Evolutionary conservation across 1,139 yeast genomes (phyloP).

Genomic region (Magnusiomyces paraingens): DNA sequence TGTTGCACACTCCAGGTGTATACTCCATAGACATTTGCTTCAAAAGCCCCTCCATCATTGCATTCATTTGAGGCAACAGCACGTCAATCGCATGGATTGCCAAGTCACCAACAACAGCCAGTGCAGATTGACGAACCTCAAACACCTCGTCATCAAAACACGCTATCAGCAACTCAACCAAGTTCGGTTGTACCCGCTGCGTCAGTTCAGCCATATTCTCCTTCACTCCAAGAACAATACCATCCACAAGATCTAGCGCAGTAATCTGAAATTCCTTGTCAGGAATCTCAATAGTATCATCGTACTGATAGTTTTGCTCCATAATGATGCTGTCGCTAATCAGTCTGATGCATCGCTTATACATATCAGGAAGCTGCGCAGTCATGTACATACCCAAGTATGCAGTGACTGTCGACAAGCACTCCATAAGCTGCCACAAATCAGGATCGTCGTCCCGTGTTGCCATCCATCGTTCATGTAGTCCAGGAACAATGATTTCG

Average conservation of each 20-base stretch:
- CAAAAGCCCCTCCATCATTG: constrained; percentile 57
- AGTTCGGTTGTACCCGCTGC: constrained; percentile 33
- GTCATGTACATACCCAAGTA: constrained; percentile 77
- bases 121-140: constrained; percentile 90
- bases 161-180: constrained; percentile 58
- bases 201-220: constrained; percentile 55
- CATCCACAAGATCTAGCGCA: constrained; percentile 83
- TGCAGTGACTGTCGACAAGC: constrained; percentile 88
- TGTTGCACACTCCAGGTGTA: constrained; percentile 62
- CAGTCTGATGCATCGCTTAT: constrained; percentile 67
- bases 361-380: constrained; percentile 88
- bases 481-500: constrained; percentile 65
- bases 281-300: constrained; percentile 59
- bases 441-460: constrained; percentile 73
- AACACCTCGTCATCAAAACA: constrained; percentile 71
- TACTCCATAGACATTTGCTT: constrained; percentile 47
- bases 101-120: constrained; percentile 85
- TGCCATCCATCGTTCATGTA: constrained; percentile 70
- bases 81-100: constrained; percentile 51
- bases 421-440: constrained; percentile 86
- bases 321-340: constrained; percentile 60
- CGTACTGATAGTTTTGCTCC: constrained; percentile 56
- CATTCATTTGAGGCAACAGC: constrained; percentile 52
- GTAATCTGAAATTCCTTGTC: constrained; percentile 90
- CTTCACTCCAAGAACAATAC: constrained; percentile 84